These are phyloP conservation scores for Glebionis coronaria DNA, from an alignment of 129 eudicot genomes.

Conservation along the genomic window DNA sequence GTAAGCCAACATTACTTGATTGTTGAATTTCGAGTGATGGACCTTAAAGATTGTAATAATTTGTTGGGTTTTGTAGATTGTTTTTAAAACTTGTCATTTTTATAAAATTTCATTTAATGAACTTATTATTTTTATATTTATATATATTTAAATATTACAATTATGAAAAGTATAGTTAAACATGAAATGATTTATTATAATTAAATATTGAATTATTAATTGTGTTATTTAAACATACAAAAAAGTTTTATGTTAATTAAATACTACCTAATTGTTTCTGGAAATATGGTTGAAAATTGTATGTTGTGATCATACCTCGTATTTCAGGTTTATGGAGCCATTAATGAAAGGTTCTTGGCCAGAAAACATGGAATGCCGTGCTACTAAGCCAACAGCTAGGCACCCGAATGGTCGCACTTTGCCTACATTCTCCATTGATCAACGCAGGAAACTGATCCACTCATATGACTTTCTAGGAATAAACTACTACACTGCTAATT, in stretches of 20 bases:
- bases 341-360: conserved; percentile 49
- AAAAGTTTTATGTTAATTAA: too few relatives aligned
- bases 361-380: conserved; percentile 26
- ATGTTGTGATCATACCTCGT: neutral
- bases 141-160: too few relatives aligned
- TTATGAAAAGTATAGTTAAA: too few relatives aligned
- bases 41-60: neutral
- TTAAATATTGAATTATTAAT: too few relatives aligned
- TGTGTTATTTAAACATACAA: too few relatives aligned
- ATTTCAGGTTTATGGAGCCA: conserved; percentile 54
- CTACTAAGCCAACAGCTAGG: conserved; percentile 24
- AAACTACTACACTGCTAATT: conserved; percentile 53
- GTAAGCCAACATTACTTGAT: conserved; percentile 4
- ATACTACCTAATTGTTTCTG: too few relatives aligned
- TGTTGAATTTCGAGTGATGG: neutral
- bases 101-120: too few relatives aligned
- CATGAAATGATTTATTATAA: too few relatives aligned
- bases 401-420: conserved; percentile 17
- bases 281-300: neutral
- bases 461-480: conserved; percentile 67
- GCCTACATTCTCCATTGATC: neutral
- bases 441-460: conserved; percentile 31
- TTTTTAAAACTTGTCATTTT: too few relatives aligned
- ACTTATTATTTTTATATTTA: too few relatives aligned
- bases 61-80: too few relatives aligned